Percentiles rank a stretch among this genome's conserved stretches.
Conservation (phyloP, 305 asterid species). For the Solanum chacoense region DNA sequence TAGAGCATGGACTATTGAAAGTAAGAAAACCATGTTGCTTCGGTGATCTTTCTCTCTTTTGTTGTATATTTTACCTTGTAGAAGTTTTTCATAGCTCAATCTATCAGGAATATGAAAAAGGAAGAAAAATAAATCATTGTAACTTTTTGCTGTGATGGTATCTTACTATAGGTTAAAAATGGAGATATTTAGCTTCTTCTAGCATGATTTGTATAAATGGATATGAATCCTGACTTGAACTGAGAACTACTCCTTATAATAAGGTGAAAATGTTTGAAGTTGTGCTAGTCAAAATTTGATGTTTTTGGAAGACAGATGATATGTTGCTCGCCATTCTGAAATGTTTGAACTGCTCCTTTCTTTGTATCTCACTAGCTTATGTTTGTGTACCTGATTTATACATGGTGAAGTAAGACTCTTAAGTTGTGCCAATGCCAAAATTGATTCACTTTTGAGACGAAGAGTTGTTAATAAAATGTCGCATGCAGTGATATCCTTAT, state of each 20-base stretch:
- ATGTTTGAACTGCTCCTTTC: not conserved
- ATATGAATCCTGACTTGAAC: not conserved
- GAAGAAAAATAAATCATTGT: not conserved
- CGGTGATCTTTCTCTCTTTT: not conserved
- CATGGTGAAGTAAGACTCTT: not conserved
- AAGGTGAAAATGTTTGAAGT: not conserved
- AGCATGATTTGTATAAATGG: not conserved
- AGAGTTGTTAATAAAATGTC: not conserved
- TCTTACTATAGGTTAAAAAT: not conserved
- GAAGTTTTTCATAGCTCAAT: not conserved
- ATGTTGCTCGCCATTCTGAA: not conserved
- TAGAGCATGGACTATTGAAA: slow-evolving; percentile 69
- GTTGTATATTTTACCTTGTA: not conserved
- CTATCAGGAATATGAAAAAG: not conserved
- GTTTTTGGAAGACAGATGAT: not conserved
- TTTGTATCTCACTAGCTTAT: not conserved
- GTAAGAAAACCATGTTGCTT: slow-evolving; percentile 26
- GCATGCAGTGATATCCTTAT: not conserved
- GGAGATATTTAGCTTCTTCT: not conserved
- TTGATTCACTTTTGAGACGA: not conserved
- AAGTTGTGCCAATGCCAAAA: not conserved
- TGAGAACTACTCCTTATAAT: not conserved
- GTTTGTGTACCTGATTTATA: not conserved
- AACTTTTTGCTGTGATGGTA: not conserved
- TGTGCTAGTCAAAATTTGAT: not conserved